Evolutionary conservation across 2,329 filamentous ascomycete species (phyloP).

Genomic region (Microsporum canis): DNA sequence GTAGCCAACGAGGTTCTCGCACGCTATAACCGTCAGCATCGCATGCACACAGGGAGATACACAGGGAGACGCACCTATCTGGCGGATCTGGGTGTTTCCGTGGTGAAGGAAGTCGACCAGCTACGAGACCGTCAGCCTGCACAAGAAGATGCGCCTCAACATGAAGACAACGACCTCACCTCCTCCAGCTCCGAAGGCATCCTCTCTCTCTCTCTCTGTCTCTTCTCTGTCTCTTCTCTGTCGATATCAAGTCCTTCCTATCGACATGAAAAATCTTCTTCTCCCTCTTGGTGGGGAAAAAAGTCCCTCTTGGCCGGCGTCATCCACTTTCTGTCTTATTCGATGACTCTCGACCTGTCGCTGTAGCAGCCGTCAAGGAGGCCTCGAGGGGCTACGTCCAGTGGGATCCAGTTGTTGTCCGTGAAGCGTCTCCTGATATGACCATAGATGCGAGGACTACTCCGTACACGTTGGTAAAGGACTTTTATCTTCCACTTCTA

Average conservation of each 20-base stretch:
- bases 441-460: too few relatives aligned
- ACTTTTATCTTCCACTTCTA: too few relatives aligned
- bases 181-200: slow-evolving; percentile 72
- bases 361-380: too few relatives aligned
- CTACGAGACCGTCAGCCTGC: slow-evolving; percentile 35
- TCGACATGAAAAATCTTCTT: neutral
- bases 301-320: neutral
- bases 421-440: too few relatives aligned
- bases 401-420: too few relatives aligned
- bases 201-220: slow-evolving; percentile 16
- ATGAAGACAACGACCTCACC: slow-evolving; percentile 36
- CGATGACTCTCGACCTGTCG: too few relatives aligned
- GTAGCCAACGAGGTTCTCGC: slow-evolving; percentile 78
- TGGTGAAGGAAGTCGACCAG: slow-evolving; percentile 88
- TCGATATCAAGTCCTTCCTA: neutral
- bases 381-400: too few relatives aligned
- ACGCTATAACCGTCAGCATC: slow-evolving; percentile 41
- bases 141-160: slow-evolving; percentile 4
- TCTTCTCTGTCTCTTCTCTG: neutral
- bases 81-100: slow-evolving; percentile 80
- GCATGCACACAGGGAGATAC: slow-evolving; percentile 10
- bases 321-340: neutral
- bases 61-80: slow-evolving; percentile 47
- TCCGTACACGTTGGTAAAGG: too few relatives aligned
- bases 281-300: neutral